Base-by-base conservation (phyloP, 1,139 yeast genomes). In the Pichia sp. region DNA sequence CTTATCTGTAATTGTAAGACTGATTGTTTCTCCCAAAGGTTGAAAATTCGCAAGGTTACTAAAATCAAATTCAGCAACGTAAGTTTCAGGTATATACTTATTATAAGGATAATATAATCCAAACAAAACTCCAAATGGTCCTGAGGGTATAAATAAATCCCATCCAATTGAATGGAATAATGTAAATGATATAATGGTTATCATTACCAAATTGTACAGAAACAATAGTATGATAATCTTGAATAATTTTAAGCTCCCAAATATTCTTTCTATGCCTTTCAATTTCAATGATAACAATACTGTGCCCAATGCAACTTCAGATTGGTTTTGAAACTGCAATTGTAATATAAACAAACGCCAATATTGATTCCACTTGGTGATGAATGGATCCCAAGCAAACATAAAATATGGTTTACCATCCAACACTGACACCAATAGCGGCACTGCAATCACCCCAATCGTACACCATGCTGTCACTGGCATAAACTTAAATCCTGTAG, bases 281-380 rank as follows among this genome's bases (percentile, higher is more conserved):
- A 75, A 72, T 48, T 58, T 57, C 45, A 81, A 75, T 59, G 83
- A 83, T 59, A 83, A 66, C 35, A 83, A 60, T 11, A 81, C 60
- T 5, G 74, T 64, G 1, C 74, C 69, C 27, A 84, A 56, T 26
- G 84, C 60, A 46, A 78, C 81, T 59, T 84, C 88, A 2, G 86
- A 77, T 62, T 84, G 89, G 58, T 81, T 83, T 42, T 76, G 68
- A 52, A 76, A 84, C 4, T 79, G 69, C 29, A 77, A 47, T 60
- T 82, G 92, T 60, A 73, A 76, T 3, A 79, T 64, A 5, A 74
- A 45, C 11, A 83, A 57, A 44, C 94, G 68, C 89, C 92, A 85
- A 64, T 76, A 81, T 58, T 86, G 94, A 43, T 66, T 58, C 72
- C 86, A 84, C 49, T 74, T 71, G 10, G 72, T 58, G 25, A 86